These are phyloP conservation scores for Cryphonectria radicalis DNA, from an alignment of 2,329 filamentous ascomycete species.

Conservation along the genomic window DNA sequence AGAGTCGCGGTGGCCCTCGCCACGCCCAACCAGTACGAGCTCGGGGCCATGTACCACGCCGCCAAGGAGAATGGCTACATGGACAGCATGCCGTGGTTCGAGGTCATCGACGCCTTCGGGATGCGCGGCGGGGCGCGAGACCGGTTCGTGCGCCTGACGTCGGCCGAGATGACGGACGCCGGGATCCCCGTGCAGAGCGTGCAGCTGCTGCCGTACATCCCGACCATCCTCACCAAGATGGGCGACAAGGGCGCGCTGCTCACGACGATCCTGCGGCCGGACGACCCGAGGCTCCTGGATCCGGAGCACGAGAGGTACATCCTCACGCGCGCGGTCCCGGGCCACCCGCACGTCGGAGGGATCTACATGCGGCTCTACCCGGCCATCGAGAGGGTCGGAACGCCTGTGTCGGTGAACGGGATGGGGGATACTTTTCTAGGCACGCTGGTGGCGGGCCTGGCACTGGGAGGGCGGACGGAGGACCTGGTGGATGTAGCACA, in stretches of 20 bases:
- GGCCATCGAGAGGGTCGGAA: constrained; percentile 65
- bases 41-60: constrained; percentile 75
- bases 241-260: constrained; percentile 77
- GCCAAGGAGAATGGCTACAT: constrained; percentile 71
- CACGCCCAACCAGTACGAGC: constrained; percentile 83
- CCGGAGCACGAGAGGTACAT: constrained; percentile 70
- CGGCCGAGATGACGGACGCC: constrained; percentile 68
- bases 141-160: constrained; percentile 71
- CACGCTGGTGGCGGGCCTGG: constrained; percentile 78
- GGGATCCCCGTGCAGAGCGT: constrained; percentile 84
- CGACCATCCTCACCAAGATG: constrained; percentile 82
- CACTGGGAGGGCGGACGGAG: constrained; percentile 58
- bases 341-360: constrained; percentile 65
- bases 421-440: constrained; percentile 93
- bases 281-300: constrained; percentile 69
- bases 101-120: constrained; percentile 76
- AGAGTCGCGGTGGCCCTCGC: constrained; percentile 70
- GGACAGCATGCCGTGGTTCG: constrained; percentile 74
- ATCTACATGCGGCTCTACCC: constrained; percentile 81
- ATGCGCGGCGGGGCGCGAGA: constrained; percentile 75
- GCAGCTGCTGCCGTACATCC: constrained; percentile 86
- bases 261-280: constrained; percentile 68
- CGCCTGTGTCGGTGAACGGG: constrained; percentile 89
- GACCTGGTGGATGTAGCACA: constrained; percentile 80
- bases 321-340: constrained; percentile 63